These are phyloP conservation scores for Marasmius tenuissimus DNA, from an alignment of 1,284 basidiomycete genomes.

Conservation along the genomic window DNA sequence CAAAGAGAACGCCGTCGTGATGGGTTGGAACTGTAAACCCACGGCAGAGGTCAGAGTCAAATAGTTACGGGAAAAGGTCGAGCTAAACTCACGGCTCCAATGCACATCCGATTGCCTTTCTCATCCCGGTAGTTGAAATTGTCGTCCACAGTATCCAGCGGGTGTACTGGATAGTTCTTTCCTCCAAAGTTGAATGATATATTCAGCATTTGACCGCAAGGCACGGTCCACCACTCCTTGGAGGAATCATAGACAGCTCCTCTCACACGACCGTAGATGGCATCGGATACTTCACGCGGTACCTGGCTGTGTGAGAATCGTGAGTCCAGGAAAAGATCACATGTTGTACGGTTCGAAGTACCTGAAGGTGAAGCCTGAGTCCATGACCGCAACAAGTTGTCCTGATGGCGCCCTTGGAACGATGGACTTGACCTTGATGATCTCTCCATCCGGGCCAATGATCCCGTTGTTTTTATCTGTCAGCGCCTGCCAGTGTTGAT, in stretches of 20 bases:
- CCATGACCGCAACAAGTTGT: constrained; percentile 70
- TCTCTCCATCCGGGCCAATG: constrained; percentile 69
- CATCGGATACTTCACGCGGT: constrained; percentile 70
- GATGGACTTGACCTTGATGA: constrained; percentile 61
- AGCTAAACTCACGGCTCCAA: constrained; percentile 57
- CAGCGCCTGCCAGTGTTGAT: constrained; percentile 78
- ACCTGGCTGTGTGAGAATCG: constrained; percentile 44
- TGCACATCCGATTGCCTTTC: constrained; percentile 61
- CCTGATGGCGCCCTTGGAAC: constrained; percentile 63
- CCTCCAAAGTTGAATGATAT: constrained; percentile 73
- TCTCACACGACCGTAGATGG: constrained; percentile 77
- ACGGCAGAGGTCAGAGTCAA: constrained; percentile 2
- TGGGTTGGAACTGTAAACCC: constrained; percentile 67
- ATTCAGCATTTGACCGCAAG: constrained; percentile 71
- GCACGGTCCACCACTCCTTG: constrained; percentile 67
- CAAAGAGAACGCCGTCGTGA: constrained; percentile 74
- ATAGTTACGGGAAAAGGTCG: not conserved
- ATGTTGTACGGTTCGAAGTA: not conserved
- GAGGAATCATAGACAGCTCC: constrained; percentile 66
- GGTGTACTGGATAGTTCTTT: constrained; percentile 65
- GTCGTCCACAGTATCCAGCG: constrained; percentile 68
- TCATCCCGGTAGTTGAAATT: constrained; percentile 57
- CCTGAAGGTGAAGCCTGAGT: constrained; percentile 68
- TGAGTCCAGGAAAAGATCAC: not conserved
- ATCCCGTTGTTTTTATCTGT: constrained; percentile 62